Base-by-base conservation (phyloP, 108 stramenopile species). In the Fistulifera pelliculosa region DNA sequence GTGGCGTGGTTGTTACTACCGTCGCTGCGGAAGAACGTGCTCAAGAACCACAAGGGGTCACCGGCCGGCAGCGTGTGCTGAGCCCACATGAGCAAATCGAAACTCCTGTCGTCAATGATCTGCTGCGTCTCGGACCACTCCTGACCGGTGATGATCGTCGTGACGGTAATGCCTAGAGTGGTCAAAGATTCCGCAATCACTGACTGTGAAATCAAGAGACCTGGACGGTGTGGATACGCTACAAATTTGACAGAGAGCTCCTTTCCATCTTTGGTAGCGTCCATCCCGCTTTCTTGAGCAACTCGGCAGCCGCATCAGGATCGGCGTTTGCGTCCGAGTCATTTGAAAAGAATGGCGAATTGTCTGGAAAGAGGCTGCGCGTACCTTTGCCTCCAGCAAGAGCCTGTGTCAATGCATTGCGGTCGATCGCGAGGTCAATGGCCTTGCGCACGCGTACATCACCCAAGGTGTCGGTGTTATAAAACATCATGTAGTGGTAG, bases 181-280 rank as follows among this genome's bases (percentile, higher is more conserved):
- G 1, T 26, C 22, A 63, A 28, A 3, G 53, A 0, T 8, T 38
- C 53, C 0, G 19, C 43, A 28, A 63, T 54, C 2, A 31, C 31
- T 5, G 52, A 16, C 10, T 63, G 62, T 53, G 54, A 54, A 26
- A 52, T 41, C 17, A 28, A 23, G 15, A 63, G 54, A 24, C 44
- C 62, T 14, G 62, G 62, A 43, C 62, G 62, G 17, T 55, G 54
- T 12, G 53, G 54, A 28, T 63, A 63, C 15, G 62, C 62, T 4
- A 54, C 53, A 25, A 63, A 41, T 26, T 28, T 3, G 28, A 63
- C 27, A 5, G 52, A 54, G 15, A 63, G 54, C n/a, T 16, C 23
- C 18, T 35, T 1, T 12, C 54, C 54, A 16, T 52, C 62, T 41
- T 63, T 63, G 53, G 7, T 25, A 63, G 54, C 4, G 17, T 7